Evolutionary conservation across 1,139 yeast genomes (phyloP).

Genomic region (Kodamaea anthophila): DNA sequence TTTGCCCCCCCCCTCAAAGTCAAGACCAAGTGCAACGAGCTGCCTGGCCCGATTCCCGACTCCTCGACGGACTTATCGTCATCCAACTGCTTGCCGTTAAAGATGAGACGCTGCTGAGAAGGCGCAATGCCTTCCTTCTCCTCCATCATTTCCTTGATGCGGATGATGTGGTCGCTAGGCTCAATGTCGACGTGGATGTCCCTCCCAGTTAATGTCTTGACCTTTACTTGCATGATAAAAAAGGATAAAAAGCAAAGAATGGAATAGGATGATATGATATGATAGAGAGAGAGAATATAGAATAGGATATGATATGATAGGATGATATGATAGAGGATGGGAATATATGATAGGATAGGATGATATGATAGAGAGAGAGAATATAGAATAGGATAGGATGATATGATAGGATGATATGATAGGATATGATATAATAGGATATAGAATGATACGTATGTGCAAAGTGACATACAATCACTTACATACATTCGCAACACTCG

Average conservation of each 20-base stretch:
- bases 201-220: conserved; percentile 75
- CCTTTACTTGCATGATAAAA: conserved; percentile 53
- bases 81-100: conserved; percentile 86
- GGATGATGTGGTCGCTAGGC: conserved; percentile 66
- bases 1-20: conserved; percentile 86
- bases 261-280: too few species aligned
- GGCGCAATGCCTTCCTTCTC: conserved; percentile 98
- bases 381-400: too few species aligned
- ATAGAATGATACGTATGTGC: too few species aligned
- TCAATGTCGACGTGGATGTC: conserved; percentile 81
- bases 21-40: conserved; percentile 80
- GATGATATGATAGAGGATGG: too few species aligned
- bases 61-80: conserved; percentile 66
- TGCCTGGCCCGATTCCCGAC: conserved; percentile 67
- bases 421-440: too few species aligned
- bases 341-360: too few species aligned
- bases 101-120: conserved; percentile 86
- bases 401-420: too few species aligned
- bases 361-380: too few species aligned
- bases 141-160: conserved; percentile 88
- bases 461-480: too few species aligned
- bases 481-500: too few species aligned
- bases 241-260: not conserved
- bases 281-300: too few species aligned
- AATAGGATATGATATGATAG: too few species aligned